Evolutionary conservation across 164 flowering plant species (phyloP).

Genomic region (Warburgia ugandensis): DNA sequence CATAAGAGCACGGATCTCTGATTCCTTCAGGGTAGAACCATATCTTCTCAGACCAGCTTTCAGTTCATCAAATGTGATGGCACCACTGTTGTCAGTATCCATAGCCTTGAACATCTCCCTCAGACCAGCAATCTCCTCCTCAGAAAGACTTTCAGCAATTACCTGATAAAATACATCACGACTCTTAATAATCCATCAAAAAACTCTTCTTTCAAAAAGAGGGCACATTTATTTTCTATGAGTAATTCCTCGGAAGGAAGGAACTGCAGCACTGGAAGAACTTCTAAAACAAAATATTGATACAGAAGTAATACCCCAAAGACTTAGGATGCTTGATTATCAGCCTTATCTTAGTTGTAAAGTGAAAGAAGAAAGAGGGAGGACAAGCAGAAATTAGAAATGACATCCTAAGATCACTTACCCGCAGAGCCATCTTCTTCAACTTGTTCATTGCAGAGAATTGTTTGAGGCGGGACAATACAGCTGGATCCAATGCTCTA

Average conservation of each 20-base stretch:
- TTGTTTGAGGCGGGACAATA: constrained; percentile 93
- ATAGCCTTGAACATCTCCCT: constrained; percentile 85
- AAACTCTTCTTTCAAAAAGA: neutral
- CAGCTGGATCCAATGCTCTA: constrained; percentile 87
- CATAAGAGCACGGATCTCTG: constrained; percentile 92
- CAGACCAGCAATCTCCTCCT: constrained; percentile 96
- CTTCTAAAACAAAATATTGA: too few species aligned
- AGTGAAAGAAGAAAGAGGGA: too few species aligned
- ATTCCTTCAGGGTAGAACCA: constrained; percentile 86
- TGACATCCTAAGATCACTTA: constrained; percentile 19
- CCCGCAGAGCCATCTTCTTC: constrained; percentile 98
- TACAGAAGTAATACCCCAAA: too few species aligned
- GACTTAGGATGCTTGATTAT: too few species aligned
- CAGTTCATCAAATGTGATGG: constrained; percentile 92
- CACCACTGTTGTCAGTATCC: constrained; percentile 97
- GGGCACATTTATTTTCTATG: neutral
- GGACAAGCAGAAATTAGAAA: too few species aligned
- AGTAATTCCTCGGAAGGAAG: too few species aligned
- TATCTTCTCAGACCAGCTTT: constrained; percentile 91
- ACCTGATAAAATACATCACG: constrained; percentile 35
- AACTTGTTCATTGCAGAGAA: constrained; percentile 98
- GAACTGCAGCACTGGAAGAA: too few species aligned
- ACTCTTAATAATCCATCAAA: neutral
- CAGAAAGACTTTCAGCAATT: constrained; percentile 94
- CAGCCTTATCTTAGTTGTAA: too few species aligned